phyloP scores from a whole-genome alignment of 305 asterid genomes.

The Fraxinus nigra region DNA sequence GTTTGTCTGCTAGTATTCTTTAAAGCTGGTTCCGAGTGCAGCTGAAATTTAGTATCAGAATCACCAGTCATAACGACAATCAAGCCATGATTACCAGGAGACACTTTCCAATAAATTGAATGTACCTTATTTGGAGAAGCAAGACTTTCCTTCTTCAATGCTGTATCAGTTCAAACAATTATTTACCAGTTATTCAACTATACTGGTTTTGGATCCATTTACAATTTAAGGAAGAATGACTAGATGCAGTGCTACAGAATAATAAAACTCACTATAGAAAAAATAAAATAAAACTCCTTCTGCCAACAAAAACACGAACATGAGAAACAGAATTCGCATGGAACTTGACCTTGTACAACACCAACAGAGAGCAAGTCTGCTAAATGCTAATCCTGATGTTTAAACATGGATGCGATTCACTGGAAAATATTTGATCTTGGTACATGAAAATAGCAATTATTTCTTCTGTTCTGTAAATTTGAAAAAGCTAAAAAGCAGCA shows the following conservation, averaged over 20 bases:
- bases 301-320: constrained; percentile 11
- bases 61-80: constrained; percentile 12
- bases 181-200: neutral
- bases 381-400: neutral
- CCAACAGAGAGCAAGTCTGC: constrained; percentile 15
- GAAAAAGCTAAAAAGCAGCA: neutral
- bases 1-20: constrained; percentile 49
- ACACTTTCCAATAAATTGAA: constrained; percentile 15
- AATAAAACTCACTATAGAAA: neutral
- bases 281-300: neutral
- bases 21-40: constrained; percentile 44
- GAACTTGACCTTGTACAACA: neutral
- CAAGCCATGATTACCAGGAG: neutral
- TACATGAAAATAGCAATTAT: neutral
- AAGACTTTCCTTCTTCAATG: constrained; percentile 45
- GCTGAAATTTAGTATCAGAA: constrained; percentile 28
- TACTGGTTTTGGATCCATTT: constrained; percentile 8
- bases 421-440: neutral
- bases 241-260: neutral
- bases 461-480: neutral
- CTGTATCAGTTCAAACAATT: constrained; percentile 44
- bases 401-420: neutral
- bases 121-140: constrained; percentile 60
- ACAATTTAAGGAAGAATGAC: constrained; percentile 7
- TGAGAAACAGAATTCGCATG: neutral